Base-by-base conservation (phyloP, 2,329 filamentous ascomycete species). In the Corniculantispora saksenae region DNA sequence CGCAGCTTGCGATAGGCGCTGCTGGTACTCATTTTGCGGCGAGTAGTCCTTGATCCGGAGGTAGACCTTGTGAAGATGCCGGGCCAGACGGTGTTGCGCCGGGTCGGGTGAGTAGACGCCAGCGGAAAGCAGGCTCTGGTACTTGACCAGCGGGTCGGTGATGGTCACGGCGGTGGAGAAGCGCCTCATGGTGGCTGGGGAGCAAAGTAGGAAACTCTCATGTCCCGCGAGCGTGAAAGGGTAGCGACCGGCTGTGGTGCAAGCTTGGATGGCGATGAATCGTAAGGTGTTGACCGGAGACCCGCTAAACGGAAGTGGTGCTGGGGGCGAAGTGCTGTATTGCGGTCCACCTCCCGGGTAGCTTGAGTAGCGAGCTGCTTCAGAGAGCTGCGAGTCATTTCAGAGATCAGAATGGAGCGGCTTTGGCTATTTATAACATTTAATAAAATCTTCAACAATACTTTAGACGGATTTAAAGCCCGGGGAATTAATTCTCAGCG, bases 61-160 rank as follows among this genome's bases (percentile, higher is more conserved):
- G 70, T 95, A 94, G 13, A 94, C 82, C 73, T 92, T 91, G 70
- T 92, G 90, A 1, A 94, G 82, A 76, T 94, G 90, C 48, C 92
- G 82, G 7, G 91, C 91, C 8, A 92, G 81, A 23, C 90, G 85
- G 75, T 92, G 88, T 73, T 93, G 90, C 25, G 89, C 84, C 6
- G 86, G 86, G 76, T 94, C 91, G 10, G 91, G 88, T 55, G 83
- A 80, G 73, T 90, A 91, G 55, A 85, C 77, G 58, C 88, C 87
- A 5, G 88, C 89, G 8, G 89, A 85, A 43, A 94, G 76, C 17
- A 93, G 80, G 25, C 90, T 85, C 65, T 90, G 86, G 76, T 94
- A 94, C 68, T 93, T 88, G 67, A 93, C 86, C 67, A 94, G 79
- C 3, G 91, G 91, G 72, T 94, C 93, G 3, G 87, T 89, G 70